These are phyloP conservation scores for Mycena filopes DNA, from an alignment of 768 basidiomycete species.

Conservation along the genomic window DNA sequence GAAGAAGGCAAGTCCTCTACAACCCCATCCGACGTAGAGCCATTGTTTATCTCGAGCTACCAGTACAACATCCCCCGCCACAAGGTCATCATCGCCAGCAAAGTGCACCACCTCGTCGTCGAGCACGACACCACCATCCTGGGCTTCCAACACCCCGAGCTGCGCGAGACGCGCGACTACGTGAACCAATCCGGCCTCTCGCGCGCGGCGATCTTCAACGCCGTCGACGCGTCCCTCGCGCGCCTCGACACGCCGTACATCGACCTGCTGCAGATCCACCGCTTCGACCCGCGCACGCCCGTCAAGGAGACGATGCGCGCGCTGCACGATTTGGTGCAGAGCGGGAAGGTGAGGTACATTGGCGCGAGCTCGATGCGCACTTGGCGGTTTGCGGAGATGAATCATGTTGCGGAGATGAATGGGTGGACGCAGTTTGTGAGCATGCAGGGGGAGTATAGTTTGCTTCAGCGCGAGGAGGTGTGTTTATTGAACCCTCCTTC, in stretches of 20 bases:
- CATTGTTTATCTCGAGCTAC: too few relatives aligned
- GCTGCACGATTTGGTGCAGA: conserved; percentile 54
- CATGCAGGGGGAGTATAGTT: conserved; percentile 65
- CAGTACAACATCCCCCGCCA: conserved; percentile 41
- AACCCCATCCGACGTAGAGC: too few relatives aligned
- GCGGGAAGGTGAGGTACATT: conserved; percentile 55
- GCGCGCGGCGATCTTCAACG: conserved; percentile 47
- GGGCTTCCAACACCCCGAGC: background rate
- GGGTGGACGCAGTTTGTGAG: conserved; percentile 66
- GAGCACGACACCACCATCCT: conserved; percentile 4
- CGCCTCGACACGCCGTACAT: conserved; percentile 43
- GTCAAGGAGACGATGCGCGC: conserved; percentile 58
- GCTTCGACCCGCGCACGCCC: conserved; percentile 47
- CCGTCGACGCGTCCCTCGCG: conserved; percentile 44
- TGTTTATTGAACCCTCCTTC: background rate
- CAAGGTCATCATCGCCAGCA: conserved; percentile 32
- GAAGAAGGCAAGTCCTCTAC: conserved; percentile 22
- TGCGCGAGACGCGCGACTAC: conserved; percentile 25
- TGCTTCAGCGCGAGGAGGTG: conserved; percentile 65
- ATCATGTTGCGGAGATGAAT: conserved; percentile 54
- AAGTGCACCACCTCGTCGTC: conserved; percentile 34
- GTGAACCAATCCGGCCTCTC: conserved; percentile 39
- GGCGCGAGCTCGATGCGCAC: conserved; percentile 59
- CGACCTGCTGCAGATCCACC: conserved; percentile 55
- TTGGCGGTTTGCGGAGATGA: conserved; percentile 57